Conservation (phyloP, 129 eudicot genomes). For the Flaveria robusta region DNA sequence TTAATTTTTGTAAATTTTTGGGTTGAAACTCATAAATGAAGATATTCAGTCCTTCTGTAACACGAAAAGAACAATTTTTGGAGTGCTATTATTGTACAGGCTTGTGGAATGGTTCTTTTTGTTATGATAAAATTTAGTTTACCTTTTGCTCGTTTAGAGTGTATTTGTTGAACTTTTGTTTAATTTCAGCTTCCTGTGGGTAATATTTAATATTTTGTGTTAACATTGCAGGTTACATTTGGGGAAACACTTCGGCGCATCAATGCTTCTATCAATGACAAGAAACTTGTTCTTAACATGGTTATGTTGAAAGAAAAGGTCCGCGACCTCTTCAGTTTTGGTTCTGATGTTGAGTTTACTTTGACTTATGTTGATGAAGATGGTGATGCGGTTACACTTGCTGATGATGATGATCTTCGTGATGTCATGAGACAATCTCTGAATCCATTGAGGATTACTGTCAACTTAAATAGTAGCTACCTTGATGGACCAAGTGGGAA, state of each 20-base stretch:
- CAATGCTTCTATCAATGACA: conserved; percentile 45
- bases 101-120: background rate
- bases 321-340: conserved; percentile 53
- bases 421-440: conserved; percentile 70
- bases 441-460: conserved; percentile 80
- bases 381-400: conserved; percentile 72
- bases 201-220: background rate
- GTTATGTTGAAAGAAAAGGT: conserved; percentile 58
- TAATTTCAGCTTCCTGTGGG: background rate
- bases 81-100: background rate
- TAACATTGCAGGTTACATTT: conserved; percentile 61
- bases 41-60: background rate
- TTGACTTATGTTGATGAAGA: conserved; percentile 86
- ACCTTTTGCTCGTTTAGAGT: background rate
- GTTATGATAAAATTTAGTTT: background rate
- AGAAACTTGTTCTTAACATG: conserved; percentile 49
- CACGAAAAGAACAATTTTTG: background rate
- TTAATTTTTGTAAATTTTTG: background rate
- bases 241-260: conserved; percentile 82
- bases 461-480: conserved; percentile 33
- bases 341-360: conserved; percentile 46
- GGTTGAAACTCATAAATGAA: background rate
- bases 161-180: background rate
- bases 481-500: conserved; percentile 36
- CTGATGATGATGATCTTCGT: conserved; percentile 75